A percentile compares a stretch with the other conserved stretches of the same genome.
phyloP scores from a whole-genome alignment of 495 filamentous ascomycete species.

The Aspergillus ellipticus region DNA sequence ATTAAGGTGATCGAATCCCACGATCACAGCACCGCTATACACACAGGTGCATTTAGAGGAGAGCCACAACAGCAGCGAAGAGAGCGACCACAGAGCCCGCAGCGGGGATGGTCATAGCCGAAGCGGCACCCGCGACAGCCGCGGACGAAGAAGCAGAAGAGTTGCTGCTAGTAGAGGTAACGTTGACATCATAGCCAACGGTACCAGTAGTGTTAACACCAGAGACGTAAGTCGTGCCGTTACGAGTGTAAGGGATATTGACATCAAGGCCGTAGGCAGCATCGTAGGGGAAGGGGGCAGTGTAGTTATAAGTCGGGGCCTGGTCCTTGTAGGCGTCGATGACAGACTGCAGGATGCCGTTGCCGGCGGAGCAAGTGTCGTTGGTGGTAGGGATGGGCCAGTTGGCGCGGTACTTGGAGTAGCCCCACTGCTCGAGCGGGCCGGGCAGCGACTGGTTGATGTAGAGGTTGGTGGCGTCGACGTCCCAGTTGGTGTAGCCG shows the following conservation, averaged over 20 bases:
- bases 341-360: not conserved
- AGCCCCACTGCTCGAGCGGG: not conserved
- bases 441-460: not conserved
- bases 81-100: not conserved
- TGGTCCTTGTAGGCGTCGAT: not conserved
- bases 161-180: not conserved
- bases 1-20: not conserved
- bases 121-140: not conserved
- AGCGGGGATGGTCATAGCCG: not conserved
- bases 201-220: not conserved
- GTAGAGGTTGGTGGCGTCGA: not conserved
- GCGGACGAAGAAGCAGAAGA: not conserved
- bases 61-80: not conserved
- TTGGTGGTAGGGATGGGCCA: constrained; percentile 1
- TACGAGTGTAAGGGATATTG: not conserved
- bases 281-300: constrained; percentile 1
- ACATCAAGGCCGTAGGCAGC: not conserved
- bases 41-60: not conserved
- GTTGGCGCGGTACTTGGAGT: constrained; percentile 2
- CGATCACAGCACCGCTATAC: not conserved
- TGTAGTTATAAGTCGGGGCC: not conserved
- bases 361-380: not conserved
- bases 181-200: not conserved
- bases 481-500: constrained; percentile 3
- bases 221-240: not conserved